These are phyloP conservation scores for Saccharum hybrid DNA, from an alignment of 202 grass and related monocot species.

Conservation along the genomic window DNA sequence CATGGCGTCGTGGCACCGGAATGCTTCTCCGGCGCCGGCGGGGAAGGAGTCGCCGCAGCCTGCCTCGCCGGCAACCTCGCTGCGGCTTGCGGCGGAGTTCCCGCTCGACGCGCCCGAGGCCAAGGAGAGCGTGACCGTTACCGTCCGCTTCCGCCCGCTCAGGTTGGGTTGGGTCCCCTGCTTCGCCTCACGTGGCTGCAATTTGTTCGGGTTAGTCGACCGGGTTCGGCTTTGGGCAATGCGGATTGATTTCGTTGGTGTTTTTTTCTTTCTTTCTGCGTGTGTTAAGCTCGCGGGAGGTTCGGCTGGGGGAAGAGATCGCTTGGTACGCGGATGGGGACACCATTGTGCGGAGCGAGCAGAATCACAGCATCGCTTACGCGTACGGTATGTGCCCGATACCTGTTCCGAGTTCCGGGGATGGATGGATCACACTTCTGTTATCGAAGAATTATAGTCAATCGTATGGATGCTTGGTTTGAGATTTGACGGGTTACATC, in stretches of 20 bases:
- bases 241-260: constrained; percentile 26
- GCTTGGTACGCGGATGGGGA: constrained; percentile 84
- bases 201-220: constrained; percentile 9
- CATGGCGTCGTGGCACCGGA: constrained; percentile 67
- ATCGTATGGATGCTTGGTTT: no score
- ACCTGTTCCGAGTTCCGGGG: not conserved
- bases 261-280: not conserved
- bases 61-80: constrained; percentile 51
- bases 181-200: not conserved
- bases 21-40: constrained; percentile 25
- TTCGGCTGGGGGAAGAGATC: constrained; percentile 78
- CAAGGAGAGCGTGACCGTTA: constrained; percentile 84
- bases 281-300: constrained; percentile 66
- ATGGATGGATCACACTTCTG: constrained; percentile 14
- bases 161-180: constrained; percentile 58
- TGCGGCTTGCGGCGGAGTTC: constrained; percentile 36
- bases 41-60: constrained; percentile 21
- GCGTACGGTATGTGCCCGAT: constrained; percentile 74
- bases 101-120: constrained; percentile 43
- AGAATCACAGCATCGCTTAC: constrained; percentile 66
- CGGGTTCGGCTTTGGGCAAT: constrained; percentile 33
- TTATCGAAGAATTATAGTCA: not conserved
- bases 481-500: not conserved
- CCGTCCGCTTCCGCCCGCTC: constrained; percentile 92
- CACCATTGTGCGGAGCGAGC: constrained; percentile 65